Conservation (phyloP, 106 monocot species). For the Dioscorea alata region DNA sequence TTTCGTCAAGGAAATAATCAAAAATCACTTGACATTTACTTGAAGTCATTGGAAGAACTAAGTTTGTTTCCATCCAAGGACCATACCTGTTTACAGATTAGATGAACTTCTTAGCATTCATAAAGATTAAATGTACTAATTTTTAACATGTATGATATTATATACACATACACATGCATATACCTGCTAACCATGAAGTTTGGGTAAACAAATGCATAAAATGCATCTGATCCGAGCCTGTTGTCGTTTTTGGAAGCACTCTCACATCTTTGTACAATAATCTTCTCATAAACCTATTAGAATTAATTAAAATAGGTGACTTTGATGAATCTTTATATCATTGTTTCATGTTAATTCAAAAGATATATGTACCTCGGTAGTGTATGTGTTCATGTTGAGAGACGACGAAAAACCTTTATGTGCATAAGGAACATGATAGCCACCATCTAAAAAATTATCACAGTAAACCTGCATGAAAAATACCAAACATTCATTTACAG, state of each 20-base stretch:
- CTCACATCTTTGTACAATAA: slow-evolving; percentile 76
- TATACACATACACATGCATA: too few relatives aligned
- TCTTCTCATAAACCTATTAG: slow-evolving; percentile 60
- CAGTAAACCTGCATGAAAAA: slow-evolving; percentile 62
- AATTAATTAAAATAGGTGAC: too few relatives aligned
- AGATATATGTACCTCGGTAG: slow-evolving; percentile 41
- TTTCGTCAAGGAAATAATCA: slow-evolving; percentile 76
- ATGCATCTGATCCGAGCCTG: slow-evolving; percentile 72
- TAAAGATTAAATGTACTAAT: background rate
- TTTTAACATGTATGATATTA: too few relatives aligned
- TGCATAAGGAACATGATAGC: slow-evolving; percentile 92
- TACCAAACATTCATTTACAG: too few relatives aligned
- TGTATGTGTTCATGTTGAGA: slow-evolving; percentile 68
- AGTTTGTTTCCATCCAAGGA: slow-evolving; percentile 91
- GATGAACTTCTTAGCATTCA: background rate
- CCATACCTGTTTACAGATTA: slow-evolving; percentile 50
- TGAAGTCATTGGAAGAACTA: slow-evolving; percentile 57
- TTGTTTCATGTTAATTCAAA: too few relatives aligned
- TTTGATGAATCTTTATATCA: too few relatives aligned
- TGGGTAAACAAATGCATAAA: slow-evolving; percentile 84
- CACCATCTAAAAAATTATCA: slow-evolving; percentile 94
- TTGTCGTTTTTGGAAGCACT: slow-evolving; percentile 18
- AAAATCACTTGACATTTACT: slow-evolving; percentile 78
- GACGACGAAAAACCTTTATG: slow-evolving; percentile 78
- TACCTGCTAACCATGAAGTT: slow-evolving; percentile 97